Base-by-base conservation (phyloP, 2,329 filamentous ascomycete genomes). In the Eutypella sp. region DNA sequence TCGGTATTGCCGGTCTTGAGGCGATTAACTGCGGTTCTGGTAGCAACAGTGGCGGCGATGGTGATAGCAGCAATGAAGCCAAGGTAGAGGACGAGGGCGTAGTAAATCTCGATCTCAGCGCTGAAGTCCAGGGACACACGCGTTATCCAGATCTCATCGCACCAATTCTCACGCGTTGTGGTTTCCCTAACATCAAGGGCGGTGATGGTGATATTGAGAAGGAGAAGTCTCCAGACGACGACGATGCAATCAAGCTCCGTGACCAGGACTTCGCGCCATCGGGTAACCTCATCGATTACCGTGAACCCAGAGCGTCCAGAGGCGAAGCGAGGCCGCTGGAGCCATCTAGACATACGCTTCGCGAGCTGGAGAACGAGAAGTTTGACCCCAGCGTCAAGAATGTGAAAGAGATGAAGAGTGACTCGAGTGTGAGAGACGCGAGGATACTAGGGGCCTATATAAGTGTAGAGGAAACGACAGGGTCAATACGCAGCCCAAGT, bases 1-100 rank as follows among this genome's bases (percentile, higher is more conserved):
- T 87, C 34, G 91, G 91, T 3, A 81, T 96, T 36, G 90, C 90
- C 0, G 92, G 91, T 0, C 70, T 97, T 2, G 87, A 96, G 61
- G 75, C 81, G 25, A 79, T 95, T 20, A 58, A 47, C 15, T 67
- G 81, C 47, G 78, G 75, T n/a, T n/a, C n/a, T n/a, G n/a, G n/a
- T n/a, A n/a, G n/a, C n/a, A n/a, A n/a, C n/a, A n/a, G n/a, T n/a
- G n/a, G n/a, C n/a, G n/a, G n/a, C n/a, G n/a, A n/a, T n/a, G n/a
- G n/a, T n/a, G n/a, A n/a, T n/a, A n/a, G n/a, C n/a, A n/a, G n/a
- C n/a, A n/a, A n/a, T 8, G 79, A 91, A 15, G 75, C 13, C n/a
- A 5, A 19, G 34, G 18, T 18, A n/a, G 18, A 19, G 34, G 18
- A 18, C 18, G 34, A 79, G 5, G 85, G 85, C 2, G 75, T 93